A percentile compares a stretch with the other conserved stretches of the same genome.
These are phyloP conservation scores for Aspergillus sp. DNA, from an alignment of 2,329 filamentous ascomycete genomes.

Conservation along the genomic window DNA sequence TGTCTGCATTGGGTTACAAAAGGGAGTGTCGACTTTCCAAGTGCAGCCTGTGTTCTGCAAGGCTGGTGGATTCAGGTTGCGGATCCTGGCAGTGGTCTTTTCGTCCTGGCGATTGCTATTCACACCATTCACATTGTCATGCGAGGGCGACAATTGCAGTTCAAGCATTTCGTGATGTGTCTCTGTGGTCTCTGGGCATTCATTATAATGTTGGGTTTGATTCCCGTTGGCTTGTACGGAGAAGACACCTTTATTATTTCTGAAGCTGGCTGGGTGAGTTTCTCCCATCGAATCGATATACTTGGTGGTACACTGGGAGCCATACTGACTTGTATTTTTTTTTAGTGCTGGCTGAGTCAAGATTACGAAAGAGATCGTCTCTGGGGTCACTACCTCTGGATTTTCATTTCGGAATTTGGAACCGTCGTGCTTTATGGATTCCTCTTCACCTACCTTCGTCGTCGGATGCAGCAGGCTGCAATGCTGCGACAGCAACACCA, in stretches of 20 bases:
- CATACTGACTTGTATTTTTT: conserved; percentile 1
- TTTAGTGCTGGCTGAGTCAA: conserved; percentile 44
- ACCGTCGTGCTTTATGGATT: conserved; percentile 43
- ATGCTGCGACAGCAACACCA: conserved; percentile 24
- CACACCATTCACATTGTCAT: conserved; percentile 44
- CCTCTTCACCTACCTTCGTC: conserved; percentile 42
- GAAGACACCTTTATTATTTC: conserved; percentile 39
- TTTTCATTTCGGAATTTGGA: conserved; percentile 47
- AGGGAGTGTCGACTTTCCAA: conserved; percentile 36
- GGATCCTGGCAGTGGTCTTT: conserved; percentile 44
- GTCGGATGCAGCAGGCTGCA: conserved; percentile 32
- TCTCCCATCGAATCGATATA: conserved; percentile 1
- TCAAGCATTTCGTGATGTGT: conserved; percentile 35
- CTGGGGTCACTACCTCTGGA: conserved; percentile 48
- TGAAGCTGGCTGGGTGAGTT: conserved; percentile 43
- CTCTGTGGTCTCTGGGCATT: conserved; percentile 41
- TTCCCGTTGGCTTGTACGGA: conserved; percentile 38
- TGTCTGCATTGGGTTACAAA: conserved; percentile 40
- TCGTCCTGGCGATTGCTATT: conserved; percentile 46
- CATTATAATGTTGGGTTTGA: conserved; percentile 39
- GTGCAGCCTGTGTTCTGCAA: conserved; percentile 42
- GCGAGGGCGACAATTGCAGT: conserved; percentile 40
- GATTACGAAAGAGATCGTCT: conserved; percentile 39
- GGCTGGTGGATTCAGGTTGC: conserved; percentile 46
- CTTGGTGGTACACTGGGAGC: neutral